Percentiles rank a stretch among this genome's conserved stretches.
phyloP scores from a whole-genome alignment of 768 basidiomycete genomes.

The Amanita brunnescens region DNA sequence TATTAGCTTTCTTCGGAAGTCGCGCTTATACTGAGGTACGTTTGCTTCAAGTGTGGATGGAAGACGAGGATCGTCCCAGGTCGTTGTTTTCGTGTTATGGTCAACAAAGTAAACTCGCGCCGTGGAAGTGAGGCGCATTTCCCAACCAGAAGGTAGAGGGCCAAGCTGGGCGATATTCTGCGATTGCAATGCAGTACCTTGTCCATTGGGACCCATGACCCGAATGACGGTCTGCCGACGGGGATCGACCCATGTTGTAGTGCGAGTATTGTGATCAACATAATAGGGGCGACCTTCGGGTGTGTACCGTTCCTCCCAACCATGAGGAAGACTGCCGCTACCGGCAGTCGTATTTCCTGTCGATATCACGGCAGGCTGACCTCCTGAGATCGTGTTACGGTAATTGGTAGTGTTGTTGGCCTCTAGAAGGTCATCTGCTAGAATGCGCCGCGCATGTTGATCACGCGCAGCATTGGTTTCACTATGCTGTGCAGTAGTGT shows the following conservation, averaged over 20 bases:
- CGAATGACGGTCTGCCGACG: constrained; percentile 94
- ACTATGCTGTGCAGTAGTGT: constrained; percentile 59
- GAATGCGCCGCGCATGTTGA: constrained; percentile 75
- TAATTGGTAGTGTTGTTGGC: constrained; percentile 43
- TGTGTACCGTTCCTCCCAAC: constrained; percentile 99
- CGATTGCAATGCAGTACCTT: constrained; percentile 80
- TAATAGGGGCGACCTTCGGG: constrained; percentile 98
- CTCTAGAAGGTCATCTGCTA: constrained; percentile 83
- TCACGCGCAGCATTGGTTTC: constrained; percentile 83
- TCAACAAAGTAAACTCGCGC: constrained; percentile 99
- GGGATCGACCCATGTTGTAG: constrained; percentile 99
- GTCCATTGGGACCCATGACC: constrained; percentile 91
- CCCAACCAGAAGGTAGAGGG: constrained; percentile 96
- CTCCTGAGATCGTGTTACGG: constrained; percentile 20
- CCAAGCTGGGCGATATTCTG: constrained; percentile 96
- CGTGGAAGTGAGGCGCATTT: constrained; percentile 98
- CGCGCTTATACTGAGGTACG: constrained; percentile 99
- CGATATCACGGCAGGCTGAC: constrained; percentile 31
- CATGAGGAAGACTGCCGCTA: constrained; percentile 82
- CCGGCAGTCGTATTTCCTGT: constrained; percentile 56
- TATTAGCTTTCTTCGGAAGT: constrained; percentile 97
- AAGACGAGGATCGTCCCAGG: constrained; percentile 97
- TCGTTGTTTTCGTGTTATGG: constrained; percentile 99
- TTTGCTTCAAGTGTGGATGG: constrained; percentile 94
- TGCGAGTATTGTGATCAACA: constrained; percentile 98